Evolutionary conservation across 2,329 filamentous ascomycete species (phyloP).

Genomic region (Trichothecium sympodiale): DNA sequence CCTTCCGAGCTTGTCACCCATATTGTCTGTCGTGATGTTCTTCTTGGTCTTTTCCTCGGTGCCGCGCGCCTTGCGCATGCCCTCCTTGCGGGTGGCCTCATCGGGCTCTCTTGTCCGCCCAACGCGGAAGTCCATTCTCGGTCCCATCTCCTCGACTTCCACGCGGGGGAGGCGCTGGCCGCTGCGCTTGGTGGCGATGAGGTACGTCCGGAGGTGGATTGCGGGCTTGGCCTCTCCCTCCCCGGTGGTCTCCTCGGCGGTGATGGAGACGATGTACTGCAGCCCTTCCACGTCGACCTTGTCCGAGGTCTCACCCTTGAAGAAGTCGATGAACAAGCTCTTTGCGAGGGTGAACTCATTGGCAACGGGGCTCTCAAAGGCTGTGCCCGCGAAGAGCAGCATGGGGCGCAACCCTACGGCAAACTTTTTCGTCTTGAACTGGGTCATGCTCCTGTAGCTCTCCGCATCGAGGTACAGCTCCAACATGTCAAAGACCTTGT

Average conservation of each 20-base stretch:
- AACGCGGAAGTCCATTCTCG: constrained; percentile 81
- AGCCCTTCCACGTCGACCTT: constrained; percentile 92
- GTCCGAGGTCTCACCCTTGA: constrained; percentile 63
- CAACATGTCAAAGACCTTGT: constrained; percentile 89
- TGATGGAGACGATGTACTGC: constrained; percentile 79
- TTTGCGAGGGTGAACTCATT: constrained; percentile 80
- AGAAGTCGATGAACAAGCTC: constrained; percentile 80
- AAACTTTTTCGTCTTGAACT: constrained; percentile 68
- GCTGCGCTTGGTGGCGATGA: constrained; percentile 75
- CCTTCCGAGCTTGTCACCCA: constrained; percentile 93
- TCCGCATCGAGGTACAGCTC: constrained; percentile 76
- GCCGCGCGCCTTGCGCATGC: constrained; percentile 74
- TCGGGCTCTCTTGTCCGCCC: constrained; percentile 74
- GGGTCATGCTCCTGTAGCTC: constrained; percentile 55
- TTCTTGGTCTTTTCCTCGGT: constrained; percentile 78
- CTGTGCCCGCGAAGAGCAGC: constrained; percentile 79
- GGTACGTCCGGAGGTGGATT: constrained; percentile 67
- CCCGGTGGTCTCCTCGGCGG: constrained; percentile 52
- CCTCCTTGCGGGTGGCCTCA: constrained; percentile 71
- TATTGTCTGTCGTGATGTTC: constrained; percentile 82
- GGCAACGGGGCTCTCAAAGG: constrained; percentile 71
- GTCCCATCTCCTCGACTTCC: constrained; percentile 91
- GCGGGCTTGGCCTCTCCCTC: constrained; percentile 38
- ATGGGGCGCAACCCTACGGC: constrained; percentile 80
- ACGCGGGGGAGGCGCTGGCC: constrained; percentile 82